Base-by-base conservation (phyloP, 1,139 yeast genomes). In the Kodamaea fungicola region DNA sequence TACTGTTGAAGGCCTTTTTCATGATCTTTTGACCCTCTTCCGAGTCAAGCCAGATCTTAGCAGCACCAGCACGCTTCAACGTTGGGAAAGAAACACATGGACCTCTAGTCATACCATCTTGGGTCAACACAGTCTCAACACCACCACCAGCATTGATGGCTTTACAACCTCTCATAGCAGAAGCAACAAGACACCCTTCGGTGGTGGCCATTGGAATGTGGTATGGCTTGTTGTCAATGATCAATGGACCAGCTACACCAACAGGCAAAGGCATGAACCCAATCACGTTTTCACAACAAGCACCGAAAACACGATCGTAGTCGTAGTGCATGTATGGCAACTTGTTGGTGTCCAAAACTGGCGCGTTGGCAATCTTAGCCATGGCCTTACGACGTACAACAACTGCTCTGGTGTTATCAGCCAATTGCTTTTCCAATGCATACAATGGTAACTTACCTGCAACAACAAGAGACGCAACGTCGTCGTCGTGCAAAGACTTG, bases 141-240 rank as follows among this genome's bases (percentile, higher is more conserved):
- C 98, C 99, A 39, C 97, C 97, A 43, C 98, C 98, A 8, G 94
- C 83, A 60, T 92, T 94, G 51, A 92, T 86, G 19, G 98, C 98
- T 62, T 92, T 92, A 71, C 98, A 92, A 49, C 98, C 99, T 65
- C 99, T 84, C 95, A 88, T 90, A 9, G 98, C 84, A 10, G 97
- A 89, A 2, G 98, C 99, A 46, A 92, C 97, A 43, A 92, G 74
- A 68, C 97, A 92, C 39, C 99, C 99, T 69, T 92, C 99, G 35
- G 98, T 92, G 22, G 99, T 92, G 27, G 99, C 99, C 96, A 92
- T 89, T 34, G 99, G 99, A 50, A 92, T 81, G 62, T 87, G 95
- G 59, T 76, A 84, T 34, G 94, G 79, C 50, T 76, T 80, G 32
- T 89, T 92, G 61, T 92, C 98, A 54, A 92, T 86, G 41, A 86